phyloP scores from a whole-genome alignment of 306 rosid species.

The Amphicarpaea edgeworthii region DNA sequence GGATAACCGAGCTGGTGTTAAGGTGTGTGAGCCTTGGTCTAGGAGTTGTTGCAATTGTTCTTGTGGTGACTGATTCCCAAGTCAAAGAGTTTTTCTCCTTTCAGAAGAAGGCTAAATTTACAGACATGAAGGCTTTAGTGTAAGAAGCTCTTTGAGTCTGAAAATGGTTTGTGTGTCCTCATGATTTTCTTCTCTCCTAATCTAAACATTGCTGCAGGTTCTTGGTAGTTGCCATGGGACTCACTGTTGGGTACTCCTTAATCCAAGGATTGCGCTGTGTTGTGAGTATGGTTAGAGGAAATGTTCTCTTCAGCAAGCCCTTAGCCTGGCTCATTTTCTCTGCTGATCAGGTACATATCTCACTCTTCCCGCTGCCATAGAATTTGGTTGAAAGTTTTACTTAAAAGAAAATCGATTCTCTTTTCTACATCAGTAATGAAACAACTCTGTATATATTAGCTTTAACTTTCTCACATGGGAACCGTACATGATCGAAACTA shows the following conservation, averaged over 20 bases:
- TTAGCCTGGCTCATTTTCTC: slow-evolving; percentile 84
- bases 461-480: neutral
- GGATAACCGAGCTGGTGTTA: slow-evolving; percentile 65
- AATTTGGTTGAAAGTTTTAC: neutral
- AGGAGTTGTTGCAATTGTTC: slow-evolving; percentile 67
- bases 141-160: slow-evolving; percentile 42
- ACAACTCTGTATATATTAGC: neutral
- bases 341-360: slow-evolving; percentile 67
- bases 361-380: neutral
- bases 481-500: no score
- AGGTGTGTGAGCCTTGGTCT: slow-evolving; percentile 67
- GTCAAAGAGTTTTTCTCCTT: slow-evolving; percentile 62
- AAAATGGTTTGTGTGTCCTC: neutral
- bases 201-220: slow-evolving; percentile 55
- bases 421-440: no score
- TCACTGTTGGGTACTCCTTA: slow-evolving; percentile 67
- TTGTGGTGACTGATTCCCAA: slow-evolving; percentile 75
- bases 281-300: slow-evolving; percentile 66
- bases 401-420: no score
- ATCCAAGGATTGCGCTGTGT: slow-evolving; percentile 69
- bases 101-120: slow-evolving; percentile 70
- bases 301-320: slow-evolving; percentile 71
- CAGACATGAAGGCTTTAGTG: slow-evolving; percentile 86
- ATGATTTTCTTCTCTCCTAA: neutral
- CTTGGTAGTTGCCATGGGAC: slow-evolving; percentile 68